Conservation (phyloP, 441 rosid species). For the Rhodomyrtus psidioides region DNA sequence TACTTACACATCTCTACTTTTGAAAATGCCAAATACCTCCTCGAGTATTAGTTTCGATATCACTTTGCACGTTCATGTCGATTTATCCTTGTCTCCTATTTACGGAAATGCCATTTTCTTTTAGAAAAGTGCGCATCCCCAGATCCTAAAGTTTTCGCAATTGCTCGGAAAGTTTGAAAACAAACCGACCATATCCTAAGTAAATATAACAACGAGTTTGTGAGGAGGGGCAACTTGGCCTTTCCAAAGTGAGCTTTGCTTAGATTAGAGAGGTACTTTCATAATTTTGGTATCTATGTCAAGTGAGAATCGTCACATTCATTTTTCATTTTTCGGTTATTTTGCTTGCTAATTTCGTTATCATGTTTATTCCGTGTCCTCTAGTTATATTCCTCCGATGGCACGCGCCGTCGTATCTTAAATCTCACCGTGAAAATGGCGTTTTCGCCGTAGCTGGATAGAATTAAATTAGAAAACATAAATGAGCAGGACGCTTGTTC, state of each 20-base stretch:
- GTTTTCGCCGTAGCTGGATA: not conserved
- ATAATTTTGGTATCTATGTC: not conserved
- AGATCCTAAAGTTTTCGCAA: not conserved
- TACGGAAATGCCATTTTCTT: not conserved
- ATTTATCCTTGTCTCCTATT: not conserved
- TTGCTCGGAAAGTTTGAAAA: not conserved
- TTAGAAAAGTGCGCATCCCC: not conserved
- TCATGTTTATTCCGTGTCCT: not conserved
- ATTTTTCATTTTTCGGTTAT: not conserved
- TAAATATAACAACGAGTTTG: not conserved
- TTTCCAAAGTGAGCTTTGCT: not conserved
- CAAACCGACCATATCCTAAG: not conserved
- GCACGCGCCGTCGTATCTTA: not conserved
- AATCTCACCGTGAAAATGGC: not conserved
- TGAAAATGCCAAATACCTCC: not conserved
- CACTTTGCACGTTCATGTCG: not conserved
- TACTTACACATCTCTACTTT: too few species aligned
- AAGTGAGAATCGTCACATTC: too few species aligned
- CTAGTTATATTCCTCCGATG: not conserved
- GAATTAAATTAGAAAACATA: not conserved
- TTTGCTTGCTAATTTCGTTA: not conserved
- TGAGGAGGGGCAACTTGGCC: not conserved
- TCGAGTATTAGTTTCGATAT: not conserved
- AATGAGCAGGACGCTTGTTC: too few species aligned
- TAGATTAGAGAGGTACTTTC: not conserved